phyloP scores from a whole-genome alignment of 2,329 filamentous ascomycete genomes.

The Celoporthe dispersa region DNA sequence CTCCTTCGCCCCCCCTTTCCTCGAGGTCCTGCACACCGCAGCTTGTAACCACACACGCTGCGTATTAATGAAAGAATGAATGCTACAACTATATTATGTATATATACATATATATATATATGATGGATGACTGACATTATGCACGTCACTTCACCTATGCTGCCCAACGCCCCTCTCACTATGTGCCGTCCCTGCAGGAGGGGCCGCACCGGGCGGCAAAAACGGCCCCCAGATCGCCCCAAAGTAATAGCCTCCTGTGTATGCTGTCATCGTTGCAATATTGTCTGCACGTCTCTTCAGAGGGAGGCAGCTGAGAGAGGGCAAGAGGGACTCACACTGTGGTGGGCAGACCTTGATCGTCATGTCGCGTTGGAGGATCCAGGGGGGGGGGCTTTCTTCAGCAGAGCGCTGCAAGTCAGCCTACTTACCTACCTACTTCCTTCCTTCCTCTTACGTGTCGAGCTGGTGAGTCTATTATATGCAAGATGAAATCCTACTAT shows the following conservation, averaged over 20 bases:
- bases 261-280: neutral
- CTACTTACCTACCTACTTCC: neutral
- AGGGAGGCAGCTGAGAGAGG: no score
- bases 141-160: neutral
- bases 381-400: neutral
- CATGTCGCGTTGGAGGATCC: neutral
- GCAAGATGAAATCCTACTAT: neutral
- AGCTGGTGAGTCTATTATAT: neutral
- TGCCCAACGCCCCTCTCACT: neutral
- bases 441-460: neutral
- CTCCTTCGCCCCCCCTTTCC: no score
- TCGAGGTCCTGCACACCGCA: neutral
- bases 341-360: neutral
- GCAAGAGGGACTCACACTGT: no score
- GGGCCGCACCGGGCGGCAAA: neutral
- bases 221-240: neutral
- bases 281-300: neutral
- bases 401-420: neutral
- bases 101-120: no score
- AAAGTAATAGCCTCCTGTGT: neutral
- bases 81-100: neutral
- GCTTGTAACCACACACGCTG: neutral
- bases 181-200: neutral
- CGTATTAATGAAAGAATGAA: neutral
- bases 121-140: neutral